These are phyloP conservation scores for Amoebophrya sp. DNA, from an alignment of 169 alveolate genomes.

Conservation along the genomic window DNA sequence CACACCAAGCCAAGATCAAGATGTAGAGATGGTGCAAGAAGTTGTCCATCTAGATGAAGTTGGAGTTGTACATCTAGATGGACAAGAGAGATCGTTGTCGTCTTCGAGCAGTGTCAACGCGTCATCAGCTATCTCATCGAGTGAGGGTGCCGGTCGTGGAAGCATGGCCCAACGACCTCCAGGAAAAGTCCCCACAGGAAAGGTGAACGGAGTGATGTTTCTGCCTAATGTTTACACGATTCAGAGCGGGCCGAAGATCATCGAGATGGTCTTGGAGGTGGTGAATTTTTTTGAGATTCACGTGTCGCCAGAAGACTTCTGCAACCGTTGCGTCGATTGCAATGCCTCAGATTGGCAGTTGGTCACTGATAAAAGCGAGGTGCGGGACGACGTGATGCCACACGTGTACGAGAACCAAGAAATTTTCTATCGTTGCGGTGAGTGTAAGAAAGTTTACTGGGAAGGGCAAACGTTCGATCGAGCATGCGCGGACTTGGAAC, in stretches of 20 bases:
- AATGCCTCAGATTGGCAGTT: neutral
- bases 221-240: neutral
- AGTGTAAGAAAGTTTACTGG: neutral
- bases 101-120: too few species aligned
- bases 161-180: neutral
- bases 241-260: neutral
- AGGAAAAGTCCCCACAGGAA: neutral
- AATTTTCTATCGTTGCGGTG: neutral
- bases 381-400: neutral
- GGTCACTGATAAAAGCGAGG: neutral
- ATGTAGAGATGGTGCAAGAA: too few species aligned
- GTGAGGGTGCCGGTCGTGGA: neutral
- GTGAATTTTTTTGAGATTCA: neutral
- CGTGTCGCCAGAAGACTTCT: neutral
- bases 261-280: neutral
- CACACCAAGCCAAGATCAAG: too few species aligned
- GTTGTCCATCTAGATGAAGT: neutral
- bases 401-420: neutral
- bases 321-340: constrained; percentile 1
- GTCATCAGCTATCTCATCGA: neutral
- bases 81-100: too few species aligned
- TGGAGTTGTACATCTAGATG: neutral
- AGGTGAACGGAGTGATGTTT: neutral
- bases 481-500: neutral
- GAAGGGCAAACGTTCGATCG: neutral